These are phyloP conservation scores for Butyriboletus appendiculatus DNA, from an alignment of 1,284 basidiomycete species.

Conservation along the genomic window DNA sequence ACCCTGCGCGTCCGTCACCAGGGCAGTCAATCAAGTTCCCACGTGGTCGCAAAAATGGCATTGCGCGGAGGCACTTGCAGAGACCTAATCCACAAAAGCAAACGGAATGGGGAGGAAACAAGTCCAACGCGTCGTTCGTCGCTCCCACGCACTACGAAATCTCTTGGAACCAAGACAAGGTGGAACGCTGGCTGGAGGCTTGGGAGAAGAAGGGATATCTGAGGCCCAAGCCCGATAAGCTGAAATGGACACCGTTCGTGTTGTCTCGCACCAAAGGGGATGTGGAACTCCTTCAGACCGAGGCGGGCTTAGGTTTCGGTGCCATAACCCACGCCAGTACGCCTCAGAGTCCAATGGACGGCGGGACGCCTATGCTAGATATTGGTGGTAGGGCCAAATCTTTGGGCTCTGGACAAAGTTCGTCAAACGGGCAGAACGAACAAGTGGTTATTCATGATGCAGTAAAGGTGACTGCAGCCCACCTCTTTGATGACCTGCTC, in stretches of 20 bases:
- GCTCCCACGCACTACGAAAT: conserved; percentile 80
- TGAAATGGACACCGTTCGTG: conserved; percentile 96
- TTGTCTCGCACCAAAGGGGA: conserved; percentile 58
- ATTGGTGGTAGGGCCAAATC: conserved; percentile 20
- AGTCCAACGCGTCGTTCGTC: conserved; percentile 52
- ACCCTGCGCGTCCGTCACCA: conserved; percentile 61
- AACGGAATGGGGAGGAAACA: conserved; percentile 46
- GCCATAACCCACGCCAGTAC: conserved; percentile 21
- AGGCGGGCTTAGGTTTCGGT: conserved; percentile 24
- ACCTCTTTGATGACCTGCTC: conserved; percentile 35
- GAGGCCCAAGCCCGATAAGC: conserved; percentile 77
- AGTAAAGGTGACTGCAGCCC: conserved; percentile 28
- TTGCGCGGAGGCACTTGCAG: conserved; percentile 61
- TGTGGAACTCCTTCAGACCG: conserved; percentile 36
- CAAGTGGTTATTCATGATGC: conserved; percentile 6
- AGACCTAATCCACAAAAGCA: conserved; percentile 54
- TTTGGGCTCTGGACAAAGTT: conserved; percentile 12
- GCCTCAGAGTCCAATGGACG: conserved; percentile 24
- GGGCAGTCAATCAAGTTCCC: conserved; percentile 73
- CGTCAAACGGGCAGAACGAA: conserved; percentile 21
- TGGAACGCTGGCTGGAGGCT: conserved; percentile 64
- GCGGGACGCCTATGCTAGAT: conserved; percentile 28
- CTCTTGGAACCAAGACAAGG: conserved; percentile 69
- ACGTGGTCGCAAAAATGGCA: conserved; percentile 68
- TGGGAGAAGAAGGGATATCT: conserved; percentile 86